phyloP scores from a whole-genome alignment of 805 yeast species.

The Myxozyma vanderwaltii region DNA sequence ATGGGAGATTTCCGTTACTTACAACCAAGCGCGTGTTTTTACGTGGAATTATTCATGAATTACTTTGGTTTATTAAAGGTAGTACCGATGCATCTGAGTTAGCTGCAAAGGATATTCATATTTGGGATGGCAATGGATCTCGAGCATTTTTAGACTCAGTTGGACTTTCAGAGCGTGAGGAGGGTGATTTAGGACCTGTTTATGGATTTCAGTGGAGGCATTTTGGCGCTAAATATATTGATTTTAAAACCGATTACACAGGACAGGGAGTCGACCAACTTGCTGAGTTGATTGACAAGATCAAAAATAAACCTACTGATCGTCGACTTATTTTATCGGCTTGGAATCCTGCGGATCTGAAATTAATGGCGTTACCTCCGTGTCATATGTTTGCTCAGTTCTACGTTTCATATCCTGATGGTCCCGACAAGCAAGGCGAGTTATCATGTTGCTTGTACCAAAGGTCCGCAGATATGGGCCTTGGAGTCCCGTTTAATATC shows the following conservation, averaged over 20 bases:
- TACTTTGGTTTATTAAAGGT: conserved; percentile 91
- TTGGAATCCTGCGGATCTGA: conserved; percentile 97
- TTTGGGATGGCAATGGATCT: conserved; percentile 99
- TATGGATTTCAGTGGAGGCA: conserved; percentile 99
- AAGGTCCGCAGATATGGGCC: conserved; percentile 98
- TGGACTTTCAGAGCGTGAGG: conserved; percentile 78
- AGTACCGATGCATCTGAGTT: conserved; percentile 82
- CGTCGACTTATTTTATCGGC: conserved; percentile 93
- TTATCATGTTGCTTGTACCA: conserved; percentile 90
- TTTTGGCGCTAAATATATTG: conserved; percentile 89
- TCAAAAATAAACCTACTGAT: conserved; percentile 89
- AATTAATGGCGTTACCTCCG: conserved; percentile 96
- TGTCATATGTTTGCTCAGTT: conserved; percentile 97
- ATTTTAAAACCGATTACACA: conserved; percentile 83
- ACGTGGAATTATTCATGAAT: conserved; percentile 81
- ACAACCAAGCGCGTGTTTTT: conserved; percentile 93
- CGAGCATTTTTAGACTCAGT: conserved; percentile 82
- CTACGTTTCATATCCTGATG: conserved; percentile 80
- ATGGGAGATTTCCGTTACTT: conserved; percentile 78
- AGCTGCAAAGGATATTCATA: conserved; percentile 83
- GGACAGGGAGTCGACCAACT: conserved; percentile 92
- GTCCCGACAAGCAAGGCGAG: conserved; percentile 54
- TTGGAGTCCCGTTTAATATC: conserved; percentile 98
- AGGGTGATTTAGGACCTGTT: conserved; percentile 96
- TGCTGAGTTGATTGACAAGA: conserved; percentile 70